Evolutionary conservation across 202 grass and related monocot species (phyloP).

Genomic region (Carex arenaria): DNA sequence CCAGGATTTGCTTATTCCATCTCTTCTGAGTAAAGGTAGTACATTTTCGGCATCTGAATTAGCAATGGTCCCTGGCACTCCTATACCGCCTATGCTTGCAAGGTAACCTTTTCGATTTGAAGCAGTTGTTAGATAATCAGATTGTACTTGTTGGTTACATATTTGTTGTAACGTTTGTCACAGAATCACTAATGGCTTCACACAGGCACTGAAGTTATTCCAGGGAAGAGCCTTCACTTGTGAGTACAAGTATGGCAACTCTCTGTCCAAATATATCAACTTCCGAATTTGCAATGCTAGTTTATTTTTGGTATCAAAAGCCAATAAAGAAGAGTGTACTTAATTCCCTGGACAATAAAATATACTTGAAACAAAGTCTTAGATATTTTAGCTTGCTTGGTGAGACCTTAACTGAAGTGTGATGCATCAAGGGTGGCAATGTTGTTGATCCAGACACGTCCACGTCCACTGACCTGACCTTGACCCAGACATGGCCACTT

Average conservation of each 20-base stretch:
- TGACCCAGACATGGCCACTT: background rate
- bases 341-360: background rate
- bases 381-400: background rate
- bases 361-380: background rate
- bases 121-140: slow-evolving; percentile 20
- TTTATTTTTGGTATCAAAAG: background rate
- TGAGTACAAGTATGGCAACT: slow-evolving; percentile 87
- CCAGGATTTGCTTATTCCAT: slow-evolving; percentile 86
- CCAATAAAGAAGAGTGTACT: background rate
- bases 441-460: background rate
- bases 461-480: background rate
- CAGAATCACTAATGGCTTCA: slow-evolving; percentile 85
- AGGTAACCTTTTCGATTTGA: slow-evolving; percentile 38
- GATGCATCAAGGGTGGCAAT: background rate
- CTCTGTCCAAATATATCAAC: background rate
- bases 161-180: slow-evolving; percentile 14
- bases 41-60: slow-evolving; percentile 64
- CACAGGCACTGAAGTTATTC: slow-evolving; percentile 66
- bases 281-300: background rate
- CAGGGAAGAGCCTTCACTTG: slow-evolving; percentile 86
- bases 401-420: background rate
- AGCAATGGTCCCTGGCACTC: slow-evolving; percentile 75
- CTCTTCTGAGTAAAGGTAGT: slow-evolving; percentile 70
- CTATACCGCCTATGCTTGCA: slow-evolving; percentile 96
- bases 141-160: slow-evolving; percentile 18